Base-by-base conservation (phyloP, 2,329 filamentous ascomycete species). In the Scopulariopsis brevicaulis region DNA sequence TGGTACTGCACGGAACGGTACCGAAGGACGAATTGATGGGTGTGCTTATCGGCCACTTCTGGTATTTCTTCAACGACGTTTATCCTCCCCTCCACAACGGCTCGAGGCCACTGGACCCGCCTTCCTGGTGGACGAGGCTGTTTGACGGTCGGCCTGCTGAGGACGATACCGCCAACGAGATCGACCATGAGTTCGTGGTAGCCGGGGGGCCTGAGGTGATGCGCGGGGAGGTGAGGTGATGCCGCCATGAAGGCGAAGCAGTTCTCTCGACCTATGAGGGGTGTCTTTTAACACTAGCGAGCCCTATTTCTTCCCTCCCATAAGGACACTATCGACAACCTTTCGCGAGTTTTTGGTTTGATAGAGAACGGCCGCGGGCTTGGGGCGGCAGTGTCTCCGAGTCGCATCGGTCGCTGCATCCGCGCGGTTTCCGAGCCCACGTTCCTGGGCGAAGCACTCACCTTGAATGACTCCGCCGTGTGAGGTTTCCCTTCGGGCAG, bases 1-100 rank as follows among this genome's bases (percentile, higher is more conserved):
- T 97, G 53, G 80, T 96, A n/a, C 80, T 97, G 69, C 91, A 97
- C 69, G 90, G 90, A 7, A 87, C 82, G 5, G 80, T 97, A 50
- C 94, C 94, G 4, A 96, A 95, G 73, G 94, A 97, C 70, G 94
- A 99, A 76, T 87, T 99, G 62, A 90, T 95, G 75, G 94, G 94
- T 4, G 90, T 96, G 18, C 84, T 94, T 11, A 92, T 97, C 46
- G 94, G 94, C 11, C 94, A 99, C 72, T 80, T 97, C 48, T 97
- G 92, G 87, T 99, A 97, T 72, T 99, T 96, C 75, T 96, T 97
- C 72, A 89, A 86, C 60, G 94, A 99, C 70, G 92, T 99, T 18
- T 99, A 96, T 71, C 94, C 94, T 3, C 89, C 91, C 3, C 81
- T 96, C 51, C 89, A 96, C 72, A 85, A 87, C 62, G 90, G 90